A percentile compares a stretch with the other conserved stretches of the same genome.
phyloP scores from a whole-genome alignment of 208 protist species.

The Naegleria fowleri region DNA sequence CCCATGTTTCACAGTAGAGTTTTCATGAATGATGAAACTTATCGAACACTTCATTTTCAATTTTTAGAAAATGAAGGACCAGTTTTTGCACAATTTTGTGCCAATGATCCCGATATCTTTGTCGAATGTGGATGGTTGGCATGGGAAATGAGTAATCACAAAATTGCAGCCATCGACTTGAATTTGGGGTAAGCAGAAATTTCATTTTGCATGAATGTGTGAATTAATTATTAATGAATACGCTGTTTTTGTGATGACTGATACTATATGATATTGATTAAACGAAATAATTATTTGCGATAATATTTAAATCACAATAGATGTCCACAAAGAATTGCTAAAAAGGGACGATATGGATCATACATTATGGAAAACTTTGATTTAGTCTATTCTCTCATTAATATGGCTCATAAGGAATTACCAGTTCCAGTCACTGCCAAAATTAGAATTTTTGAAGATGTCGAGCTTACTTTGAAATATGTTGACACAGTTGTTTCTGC shows the following conservation, averaged over 20 bases:
- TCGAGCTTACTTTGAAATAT: slow-evolving; percentile 68
- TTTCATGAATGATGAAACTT: slow-evolving; percentile 54
- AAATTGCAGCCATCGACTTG: slow-evolving; percentile 34
- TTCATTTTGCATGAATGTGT: no score
- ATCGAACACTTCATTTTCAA: slow-evolving; percentile 58
- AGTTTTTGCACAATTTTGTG: slow-evolving; percentile 73
- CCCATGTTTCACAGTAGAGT: slow-evolving; percentile 73
- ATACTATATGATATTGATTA: no score
- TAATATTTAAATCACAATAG: no score
- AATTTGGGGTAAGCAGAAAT: slow-evolving; percentile 40
- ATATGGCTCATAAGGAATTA: slow-evolving; percentile 37
- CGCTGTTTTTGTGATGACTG: no score
- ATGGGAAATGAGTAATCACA: background rate
- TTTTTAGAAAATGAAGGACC: slow-evolving; percentile 57
- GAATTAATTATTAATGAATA: no score
- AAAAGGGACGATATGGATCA: slow-evolving; percentile 75
- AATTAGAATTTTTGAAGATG: slow-evolving; percentile 77
- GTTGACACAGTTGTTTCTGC: slow-evolving; percentile 70
- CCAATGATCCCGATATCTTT: slow-evolving; percentile 51
- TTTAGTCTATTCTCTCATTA: background rate
- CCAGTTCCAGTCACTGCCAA: slow-evolving; percentile 79
- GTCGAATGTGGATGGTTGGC: slow-evolving; percentile 42
- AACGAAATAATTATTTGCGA: no score
- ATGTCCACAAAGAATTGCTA: slow-evolving; percentile 82
- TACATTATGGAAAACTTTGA: slow-evolving; percentile 60